A percentile compares a stretch with the other conserved stretches of the same genome.
These are phyloP conservation scores for Vitis cinerea DNA, from an alignment of 164 flowering plant species.

Conservation along the genomic window DNA sequence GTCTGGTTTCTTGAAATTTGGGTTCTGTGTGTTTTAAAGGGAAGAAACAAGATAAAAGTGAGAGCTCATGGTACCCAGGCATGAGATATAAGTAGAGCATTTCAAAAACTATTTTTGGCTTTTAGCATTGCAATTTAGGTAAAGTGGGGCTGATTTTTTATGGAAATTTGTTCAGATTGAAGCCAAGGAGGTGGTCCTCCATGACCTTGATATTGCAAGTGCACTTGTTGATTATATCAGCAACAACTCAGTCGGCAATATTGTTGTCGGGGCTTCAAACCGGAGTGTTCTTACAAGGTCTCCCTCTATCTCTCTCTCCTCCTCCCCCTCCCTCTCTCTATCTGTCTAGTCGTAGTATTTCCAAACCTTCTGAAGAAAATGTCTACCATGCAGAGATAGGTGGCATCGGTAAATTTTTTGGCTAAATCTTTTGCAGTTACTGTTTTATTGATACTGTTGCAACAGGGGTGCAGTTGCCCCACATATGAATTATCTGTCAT, in stretches of 20 bases:
- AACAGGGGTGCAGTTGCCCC: not conserved
- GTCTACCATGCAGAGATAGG: too few species aligned
- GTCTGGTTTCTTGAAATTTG: too few species aligned
- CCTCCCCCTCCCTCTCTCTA: not conserved
- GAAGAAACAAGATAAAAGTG: not conserved
- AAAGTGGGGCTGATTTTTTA: not conserved
- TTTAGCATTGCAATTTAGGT: not conserved
- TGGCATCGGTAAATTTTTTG: too few species aligned
- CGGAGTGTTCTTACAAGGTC: slow-evolving; percentile 43
- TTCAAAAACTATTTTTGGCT: not conserved
- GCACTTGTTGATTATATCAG: slow-evolving; percentile 31
- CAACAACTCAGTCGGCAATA: slow-evolving; percentile 21
- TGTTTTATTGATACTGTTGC: too few species aligned
- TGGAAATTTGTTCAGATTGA: slow-evolving; percentile 28
- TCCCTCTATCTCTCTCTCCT: slow-evolving; percentile 8
- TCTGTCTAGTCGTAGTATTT: not conserved
- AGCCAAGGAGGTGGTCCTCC: slow-evolving; percentile 46
- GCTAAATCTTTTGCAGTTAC: too few species aligned
- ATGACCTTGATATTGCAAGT: slow-evolving; percentile 39
- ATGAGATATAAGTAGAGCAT: too few species aligned
- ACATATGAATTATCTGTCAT: not conserved
- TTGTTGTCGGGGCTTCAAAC: slow-evolving; percentile 52
- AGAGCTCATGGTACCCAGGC: too few species aligned
- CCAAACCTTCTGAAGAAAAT: too few species aligned
- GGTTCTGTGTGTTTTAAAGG: not conserved